Evolutionary conservation across 306 rosid genomes (phyloP), one percentile per base, ranked within the genome.

Genomic region (Alnus glutinosa): DNA sequence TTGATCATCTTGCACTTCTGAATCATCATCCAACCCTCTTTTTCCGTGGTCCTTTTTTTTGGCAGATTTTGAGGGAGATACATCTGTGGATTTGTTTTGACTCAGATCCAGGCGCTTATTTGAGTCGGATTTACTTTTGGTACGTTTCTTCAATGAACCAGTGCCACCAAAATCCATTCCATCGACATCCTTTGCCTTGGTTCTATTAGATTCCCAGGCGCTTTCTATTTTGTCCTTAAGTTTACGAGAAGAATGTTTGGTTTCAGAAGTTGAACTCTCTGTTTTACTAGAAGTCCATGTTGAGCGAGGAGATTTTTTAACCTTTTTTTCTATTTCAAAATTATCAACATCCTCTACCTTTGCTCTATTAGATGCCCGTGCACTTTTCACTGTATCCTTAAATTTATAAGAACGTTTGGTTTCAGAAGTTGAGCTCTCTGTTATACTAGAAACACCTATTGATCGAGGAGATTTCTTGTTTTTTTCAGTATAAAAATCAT

Each of bases 281-380:
- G 64, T 63, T 18, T 61, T 83, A 70, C 78, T 36, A 2, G 83
- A 77, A 86, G 34, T 80, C 93, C 92, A 78, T 47, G 63, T 87
- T 2, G 90, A 37, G 37, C 89, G 87, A 9, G 67, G 14, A 34
- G 82, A 80, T 46, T n/a, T 54, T 5, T 67, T 83, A 2, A 18
- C 52, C 37, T 48, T 34, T 47, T 73, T 87, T 14, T 44, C 79
- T 46, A 3, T 28, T 49, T 12, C 52, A 49, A 49, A 49, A 49
- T 49, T 49, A 70, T 52, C 78, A 18, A 12, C 77, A 52, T 79
- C 81, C 85, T 58, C 85, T 78, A 58, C 64, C 80, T 67, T 81
- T 46, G 46, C 46, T 63, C 64, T 83, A 84, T 82, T 73, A 7
- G 78, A 80, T 37, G 52, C 51, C 28, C 37, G 64, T 8, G 51